Conservation (phyloP, 2,329 filamentous ascomycete genomes). For the Knoxdaviesia capensis region DNA sequence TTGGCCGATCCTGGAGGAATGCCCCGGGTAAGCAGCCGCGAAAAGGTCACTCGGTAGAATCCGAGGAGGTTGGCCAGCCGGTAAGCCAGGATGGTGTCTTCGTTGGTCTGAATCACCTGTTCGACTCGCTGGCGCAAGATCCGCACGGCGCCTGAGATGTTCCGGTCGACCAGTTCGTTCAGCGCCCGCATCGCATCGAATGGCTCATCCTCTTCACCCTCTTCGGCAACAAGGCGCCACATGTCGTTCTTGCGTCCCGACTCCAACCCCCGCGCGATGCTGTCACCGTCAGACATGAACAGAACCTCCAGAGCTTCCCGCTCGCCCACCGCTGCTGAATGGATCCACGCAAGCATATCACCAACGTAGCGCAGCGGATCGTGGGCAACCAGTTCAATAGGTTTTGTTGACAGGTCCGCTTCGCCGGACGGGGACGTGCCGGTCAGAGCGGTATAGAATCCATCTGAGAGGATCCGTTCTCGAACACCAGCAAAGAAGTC, state of each 20-base stretch:
- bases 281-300: constrained; percentile 78
- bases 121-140: constrained; percentile 80
- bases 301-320: constrained; percentile 78
- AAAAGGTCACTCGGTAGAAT: constrained; percentile 78
- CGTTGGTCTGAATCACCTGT: constrained; percentile 80
- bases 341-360: constrained; percentile 95
- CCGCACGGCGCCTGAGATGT: constrained; percentile 61
- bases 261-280: constrained; percentile 58
- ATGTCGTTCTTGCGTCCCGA: constrained; percentile 65
- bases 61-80: constrained; percentile 74
- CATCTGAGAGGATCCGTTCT: constrained; percentile 69
- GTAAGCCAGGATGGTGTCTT: constrained; percentile 75
- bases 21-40: constrained; percentile 50
- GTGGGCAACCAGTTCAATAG: constrained; percentile 85
- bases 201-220: constrained; percentile 22
- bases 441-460: constrained; percentile 75
- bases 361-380: constrained; percentile 82
- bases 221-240: constrained; percentile 48
- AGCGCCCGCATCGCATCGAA: constrained; percentile 73
- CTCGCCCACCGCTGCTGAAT: constrained; percentile 86
- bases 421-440: constrained; percentile 40
- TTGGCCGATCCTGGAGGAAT: no score
- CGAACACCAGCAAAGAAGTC: constrained; percentile 84
- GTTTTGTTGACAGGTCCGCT: constrained; percentile 48
- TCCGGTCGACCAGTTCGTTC: constrained; percentile 69